Evolutionary conservation across 306 rosid genomes (phyloP).

Genomic region (Psophocarpus tetragonolobus): DNA sequence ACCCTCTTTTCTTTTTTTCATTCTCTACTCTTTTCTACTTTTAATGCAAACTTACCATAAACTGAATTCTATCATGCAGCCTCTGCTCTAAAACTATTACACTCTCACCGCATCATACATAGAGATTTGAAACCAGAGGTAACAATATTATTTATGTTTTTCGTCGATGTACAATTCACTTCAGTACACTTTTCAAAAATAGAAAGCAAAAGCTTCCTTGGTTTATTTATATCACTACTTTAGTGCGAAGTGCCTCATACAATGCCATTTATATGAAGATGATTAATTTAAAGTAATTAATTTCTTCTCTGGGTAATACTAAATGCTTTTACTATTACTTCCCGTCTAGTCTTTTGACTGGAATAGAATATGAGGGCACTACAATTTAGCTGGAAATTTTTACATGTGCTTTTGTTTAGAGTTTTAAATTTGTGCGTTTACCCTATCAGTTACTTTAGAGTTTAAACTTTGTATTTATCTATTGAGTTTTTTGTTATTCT

Average conservation of each 20-base stretch:
- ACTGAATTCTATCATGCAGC: conserved; percentile 38
- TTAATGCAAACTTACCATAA: background rate
- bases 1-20: conserved; percentile 19
- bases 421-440: background rate
- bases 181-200: background rate
- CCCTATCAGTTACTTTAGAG: background rate
- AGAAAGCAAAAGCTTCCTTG: background rate
- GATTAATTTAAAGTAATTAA: background rate
- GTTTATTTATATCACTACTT: background rate
- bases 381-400: background rate
- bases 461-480: background rate
- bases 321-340: background rate
- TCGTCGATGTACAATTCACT: background rate
- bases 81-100: conserved; percentile 49
- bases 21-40: background rate
- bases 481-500: background rate
- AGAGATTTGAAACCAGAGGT: conserved; percentile 76
- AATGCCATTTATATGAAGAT: background rate
- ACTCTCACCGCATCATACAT: conserved; percentile 52
- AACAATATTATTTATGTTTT: background rate
- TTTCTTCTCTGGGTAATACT: background rate
- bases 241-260: background rate
- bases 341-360: background rate
- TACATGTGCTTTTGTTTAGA: background rate
- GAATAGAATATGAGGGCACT: background rate